Evolutionary conservation across 305 asterid genomes (phyloP), one percentile per base, ranked within the genome.

Genomic region (Andrographis paniculata): DNA sequence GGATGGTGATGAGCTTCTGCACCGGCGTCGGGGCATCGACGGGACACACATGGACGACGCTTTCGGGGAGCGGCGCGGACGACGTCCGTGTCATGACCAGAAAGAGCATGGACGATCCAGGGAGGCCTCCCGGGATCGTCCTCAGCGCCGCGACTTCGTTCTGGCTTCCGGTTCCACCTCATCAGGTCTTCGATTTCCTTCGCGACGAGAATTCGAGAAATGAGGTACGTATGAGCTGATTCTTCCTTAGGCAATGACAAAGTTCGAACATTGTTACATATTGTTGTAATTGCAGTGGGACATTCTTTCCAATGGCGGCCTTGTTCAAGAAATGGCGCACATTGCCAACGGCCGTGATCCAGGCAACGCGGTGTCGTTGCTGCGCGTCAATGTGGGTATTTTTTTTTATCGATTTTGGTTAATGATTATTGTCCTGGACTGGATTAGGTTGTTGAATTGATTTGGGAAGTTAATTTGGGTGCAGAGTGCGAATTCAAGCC

Each of bases 291-390:
- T 65, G 14, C 58, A 89, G 98, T 89, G 98, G 98, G 98, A 89
- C 61, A 89, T 89, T 48, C 88, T 89, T 14, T 89, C 97, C 3
- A 88, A 88, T 41, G 97, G 95, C 27, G 97, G 94, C 39, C 85
- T 82, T 19, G 97, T 79, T 58, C 98, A 89, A 80, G 96, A 89
- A 72, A 89, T 89, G 95, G 95, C 94, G 5, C 98, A 89, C 45
- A 86, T 86, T 31, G 95, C 98, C 19, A 89, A 86, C 50, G 98
- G 98, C 38, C 95, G 88, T 10, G 88, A 89, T 57, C 94, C 91
- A 0, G 91, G 94, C 4, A 88, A 88, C 24, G 64, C 93, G 0
- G 97, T 88, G 53, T 88, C 97, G 21, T 59, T 88, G 22, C 68
- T 88, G 31, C 88, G 95, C 8, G 95, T 88, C 31, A 85, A 77